phyloP scores from a whole-genome alignment of 768 basidiomycete species.

The Boletellus ananas region DNA sequence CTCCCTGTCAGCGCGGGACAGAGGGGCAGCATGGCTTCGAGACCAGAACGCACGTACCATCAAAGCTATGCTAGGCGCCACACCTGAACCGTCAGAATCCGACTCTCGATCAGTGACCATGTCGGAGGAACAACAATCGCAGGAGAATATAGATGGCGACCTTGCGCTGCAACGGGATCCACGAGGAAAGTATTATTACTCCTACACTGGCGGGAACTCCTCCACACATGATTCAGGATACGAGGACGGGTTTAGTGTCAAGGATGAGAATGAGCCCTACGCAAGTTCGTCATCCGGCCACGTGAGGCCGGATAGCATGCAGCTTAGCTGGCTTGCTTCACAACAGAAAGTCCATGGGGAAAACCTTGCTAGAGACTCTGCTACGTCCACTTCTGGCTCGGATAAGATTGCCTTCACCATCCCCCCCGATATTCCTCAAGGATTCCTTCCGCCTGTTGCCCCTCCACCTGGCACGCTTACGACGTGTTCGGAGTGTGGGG shows the following conservation, averaged over 20 bases:
- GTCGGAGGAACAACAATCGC: slow-evolving; percentile 30
- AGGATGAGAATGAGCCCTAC: slow-evolving; percentile 30
- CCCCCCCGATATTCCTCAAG: slow-evolving; percentile 41
- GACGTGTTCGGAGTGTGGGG: slow-evolving; percentile 79
- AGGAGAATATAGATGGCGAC: slow-evolving; percentile 51
- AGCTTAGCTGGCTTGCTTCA: slow-evolving; percentile 60
- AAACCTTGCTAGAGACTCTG: slow-evolving; percentile 8
- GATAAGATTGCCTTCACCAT: slow-evolving; percentile 18
- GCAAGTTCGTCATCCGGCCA: slow-evolving; percentile 28
- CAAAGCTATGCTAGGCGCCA: slow-evolving; percentile 54
- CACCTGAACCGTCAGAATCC: slow-evolving; percentile 55
- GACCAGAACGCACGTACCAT: slow-evolving; percentile 74
- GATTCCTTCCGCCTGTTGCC: slow-evolving; percentile 44
- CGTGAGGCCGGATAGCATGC: slow-evolving; percentile 61
- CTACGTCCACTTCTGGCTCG: slow-evolving; percentile 12
- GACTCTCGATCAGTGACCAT: slow-evolving; percentile 46
- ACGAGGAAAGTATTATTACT: slow-evolving; percentile 74
- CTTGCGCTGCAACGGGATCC: slow-evolving; percentile 64
- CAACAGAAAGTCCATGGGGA: slow-evolving; percentile 40
- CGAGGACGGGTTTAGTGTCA: slow-evolving; percentile 44
- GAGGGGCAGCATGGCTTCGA: slow-evolving; percentile 76
- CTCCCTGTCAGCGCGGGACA: slow-evolving; percentile 50
- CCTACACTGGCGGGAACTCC: slow-evolving; percentile 52
- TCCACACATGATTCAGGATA: slow-evolving; percentile 52
- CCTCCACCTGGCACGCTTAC: slow-evolving; percentile 65